Percentiles rank a stretch among this genome's conserved stretches.
These are phyloP conservation scores for Echium plantagineum DNA, from an alignment of 257 asterid genomes.

Conservation along the genomic window DNA sequence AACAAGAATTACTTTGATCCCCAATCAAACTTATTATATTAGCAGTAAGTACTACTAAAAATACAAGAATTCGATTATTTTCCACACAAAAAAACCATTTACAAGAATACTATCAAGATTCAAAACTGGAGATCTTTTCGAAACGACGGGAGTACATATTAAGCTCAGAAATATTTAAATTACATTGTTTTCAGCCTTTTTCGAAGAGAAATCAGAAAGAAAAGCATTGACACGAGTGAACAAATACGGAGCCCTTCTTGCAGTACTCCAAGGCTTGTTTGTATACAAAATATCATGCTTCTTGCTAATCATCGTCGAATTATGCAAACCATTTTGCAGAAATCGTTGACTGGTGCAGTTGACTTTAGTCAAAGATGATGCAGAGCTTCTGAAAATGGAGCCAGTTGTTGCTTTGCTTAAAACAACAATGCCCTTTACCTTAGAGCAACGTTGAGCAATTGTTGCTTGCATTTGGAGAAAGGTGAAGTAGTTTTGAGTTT, in stretches of 20 bases:
- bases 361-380: neutral
- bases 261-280: conserved; percentile 33
- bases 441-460: conserved; percentile 21
- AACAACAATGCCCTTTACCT: conserved; percentile 16
- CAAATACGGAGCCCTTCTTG: conserved; percentile 28
- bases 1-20: too few species aligned
- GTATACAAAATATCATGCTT: conserved; percentile 19
- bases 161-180: neutral
- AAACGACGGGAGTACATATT: neutral
- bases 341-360: neutral
- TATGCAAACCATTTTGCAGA: too few species aligned
- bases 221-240: conserved; percentile 43
- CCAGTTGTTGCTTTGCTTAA: conserved; percentile 4
- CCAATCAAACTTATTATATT: too few species aligned
- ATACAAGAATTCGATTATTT: too few species aligned
- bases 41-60: too few species aligned
- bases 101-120: neutral
- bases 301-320: neutral
- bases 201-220: conserved; percentile 51
- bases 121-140: neutral
- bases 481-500: neutral
- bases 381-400: neutral
- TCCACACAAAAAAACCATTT: neutral
- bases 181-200: conserved; percentile 37
- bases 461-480: conserved; percentile 17